Percentiles rank a stretch among this genome's conserved stretches.
These are phyloP conservation scores for Brassica incana DNA, from an alignment of 345 rosid genomes.

Conservation along the genomic window DNA sequence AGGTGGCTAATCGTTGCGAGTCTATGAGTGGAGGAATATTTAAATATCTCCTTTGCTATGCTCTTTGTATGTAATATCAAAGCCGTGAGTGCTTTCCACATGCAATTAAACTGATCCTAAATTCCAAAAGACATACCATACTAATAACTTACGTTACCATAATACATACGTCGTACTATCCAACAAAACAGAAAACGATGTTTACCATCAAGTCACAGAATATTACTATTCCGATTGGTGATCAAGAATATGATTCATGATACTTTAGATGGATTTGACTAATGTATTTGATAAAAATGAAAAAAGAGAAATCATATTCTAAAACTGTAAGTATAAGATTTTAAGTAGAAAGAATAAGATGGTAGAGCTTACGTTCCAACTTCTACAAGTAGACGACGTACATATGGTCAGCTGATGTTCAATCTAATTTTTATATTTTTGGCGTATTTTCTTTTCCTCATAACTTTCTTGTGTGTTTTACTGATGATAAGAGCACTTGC, in stretches of 20 bases:
- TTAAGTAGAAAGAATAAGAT: neutral
- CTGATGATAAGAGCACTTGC: neutral
- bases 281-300: neutral
- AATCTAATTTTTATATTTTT: neutral
- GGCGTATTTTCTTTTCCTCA: neutral
- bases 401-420: neutral
- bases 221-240: neutral
- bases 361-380: neutral
- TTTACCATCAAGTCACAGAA: neutral
- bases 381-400: neutral
- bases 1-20: neutral
- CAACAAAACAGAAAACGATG: neutral
- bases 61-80: neutral
- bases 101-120: neutral
- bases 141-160: neutral
- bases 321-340: neutral
- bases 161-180: neutral
- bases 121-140: neutral
- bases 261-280: neutral
- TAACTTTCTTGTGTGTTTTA: neutral
- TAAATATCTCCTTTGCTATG: constrained; percentile 1
- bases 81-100: neutral
- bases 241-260: neutral
- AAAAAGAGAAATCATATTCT: neutral
- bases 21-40: constrained; percentile 2